Evolutionary conservation across 768 basidiomycete genomes (phyloP), one percentile per base, ranked within the genome.

Genomic region (Cystofilobasidium capitatum): DNA sequence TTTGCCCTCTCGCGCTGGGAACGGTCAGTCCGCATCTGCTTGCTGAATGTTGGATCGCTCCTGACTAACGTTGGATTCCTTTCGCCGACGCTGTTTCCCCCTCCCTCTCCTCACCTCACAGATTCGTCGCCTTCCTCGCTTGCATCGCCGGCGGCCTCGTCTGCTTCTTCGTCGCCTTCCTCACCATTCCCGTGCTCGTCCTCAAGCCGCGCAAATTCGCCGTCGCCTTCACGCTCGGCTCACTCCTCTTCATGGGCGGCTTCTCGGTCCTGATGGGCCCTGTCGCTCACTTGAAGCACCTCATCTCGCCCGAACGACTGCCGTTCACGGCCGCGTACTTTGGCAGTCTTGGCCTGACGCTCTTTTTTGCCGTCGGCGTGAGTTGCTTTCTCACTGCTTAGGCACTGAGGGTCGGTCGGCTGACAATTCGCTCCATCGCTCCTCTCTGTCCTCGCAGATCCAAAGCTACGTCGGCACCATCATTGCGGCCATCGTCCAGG

Each of bases 301-400:
- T 81, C 69, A 66, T 77, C 45, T 70, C 71, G 0, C 58, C 70
- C 26, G 76, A 76, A 42, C 73, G 77, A 14, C 70, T 78, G 0
- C 77, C 77, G 1, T 78, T 78, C 76, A 86, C 88, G 29, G 73
- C 81, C 39, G 82, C 91, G 7, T 99, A 98, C 78, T 83, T 99
- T 71, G 79, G 80, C 33, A 91, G 88, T 65, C 80, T 98, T 3
- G 87, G 82, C 17, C 81, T 92, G 16, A 98, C 96, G 1, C 81
- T 98, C 16, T 94, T 91, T 76, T 94, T 96, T 75, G 85, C 93
- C 1, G 81, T 99, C 37, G 90, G 87, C 54, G 92, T 94, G 75
- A 71, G 88, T 79, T 17, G 0, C 16, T 2, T 12, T 45, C 29
- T 47, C 33, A 29, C 57, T 44, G n/a, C 59, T 29, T 29, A 29